These are phyloP conservation scores for Microcera coccophila DNA, from an alignment of 2,329 filamentous ascomycete species.

Conservation along the genomic window DNA sequence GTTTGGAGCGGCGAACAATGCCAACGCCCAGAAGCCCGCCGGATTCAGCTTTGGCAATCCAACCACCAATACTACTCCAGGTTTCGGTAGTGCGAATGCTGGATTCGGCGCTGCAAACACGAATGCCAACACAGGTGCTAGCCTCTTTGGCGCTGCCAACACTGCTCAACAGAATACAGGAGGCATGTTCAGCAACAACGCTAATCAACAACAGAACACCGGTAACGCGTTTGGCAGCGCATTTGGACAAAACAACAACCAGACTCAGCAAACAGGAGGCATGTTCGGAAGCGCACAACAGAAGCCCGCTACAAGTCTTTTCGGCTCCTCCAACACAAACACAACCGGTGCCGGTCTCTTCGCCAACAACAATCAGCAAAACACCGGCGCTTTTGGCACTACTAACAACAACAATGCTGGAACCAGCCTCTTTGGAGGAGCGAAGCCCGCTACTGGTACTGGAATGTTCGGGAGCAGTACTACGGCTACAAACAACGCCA, in stretches of 20 bases:
- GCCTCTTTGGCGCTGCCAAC: conserved; percentile 42
- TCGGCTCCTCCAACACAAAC: conserved; percentile 22
- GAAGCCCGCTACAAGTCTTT: conserved; percentile 34
- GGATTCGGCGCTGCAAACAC: conserved; percentile 30
- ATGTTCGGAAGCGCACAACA: conserved; percentile 46
- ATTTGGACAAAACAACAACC: conserved; percentile 37
- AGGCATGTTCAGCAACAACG: conserved; percentile 41
- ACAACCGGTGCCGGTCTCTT: conserved; percentile 36
- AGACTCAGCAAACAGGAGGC: conserved; percentile 33
- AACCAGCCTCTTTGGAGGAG: conserved; percentile 38
- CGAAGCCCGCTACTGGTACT: conserved; percentile 34
- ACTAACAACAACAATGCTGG: conserved; percentile 29
- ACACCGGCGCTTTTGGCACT: conserved; percentile 31
- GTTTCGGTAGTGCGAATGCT: conserved; percentile 28
- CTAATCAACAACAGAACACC: conserved; percentile 29
- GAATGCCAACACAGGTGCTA: conserved; percentile 27
- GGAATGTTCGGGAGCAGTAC: conserved; percentile 40
- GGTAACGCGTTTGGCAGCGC: conserved; percentile 26
- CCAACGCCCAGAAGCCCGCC: conserved; percentile 34
- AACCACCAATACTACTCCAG: conserved; percentile 23
- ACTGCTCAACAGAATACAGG: conserved; percentile 36
- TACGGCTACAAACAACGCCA: conserved; percentile 33
- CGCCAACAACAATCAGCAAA: conserved; percentile 39
- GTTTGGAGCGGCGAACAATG: conserved; percentile 35
- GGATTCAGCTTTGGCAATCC: conserved; percentile 45